Conservation (phyloP, 192 early-diverging fungal genomes). For the Coemansia umbellata region DNA sequence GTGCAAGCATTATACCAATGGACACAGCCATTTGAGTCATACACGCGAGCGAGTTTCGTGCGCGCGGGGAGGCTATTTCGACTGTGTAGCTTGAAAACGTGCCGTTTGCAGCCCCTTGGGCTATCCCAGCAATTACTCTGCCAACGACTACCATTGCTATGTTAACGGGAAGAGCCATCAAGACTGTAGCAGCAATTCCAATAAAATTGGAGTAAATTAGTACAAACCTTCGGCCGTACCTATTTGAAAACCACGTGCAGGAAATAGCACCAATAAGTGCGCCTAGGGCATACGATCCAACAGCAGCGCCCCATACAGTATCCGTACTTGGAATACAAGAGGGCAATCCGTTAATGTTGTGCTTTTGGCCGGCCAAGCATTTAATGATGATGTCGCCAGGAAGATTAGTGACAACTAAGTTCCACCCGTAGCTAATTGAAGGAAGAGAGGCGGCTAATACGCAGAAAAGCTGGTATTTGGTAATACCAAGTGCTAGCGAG, state of each 20-base stretch:
- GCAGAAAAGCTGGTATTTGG: conserved; percentile 48
- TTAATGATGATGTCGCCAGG: conserved; percentile 48
- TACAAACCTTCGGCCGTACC: conserved; percentile 58
- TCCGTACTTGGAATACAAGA: conserved; percentile 35
- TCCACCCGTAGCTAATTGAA: conserved; percentile 50
- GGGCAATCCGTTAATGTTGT: conserved; percentile 14
- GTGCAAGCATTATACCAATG: conserved; percentile 65
- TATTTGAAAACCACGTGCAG: conserved; percentile 52
- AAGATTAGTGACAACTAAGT: conserved; percentile 51
- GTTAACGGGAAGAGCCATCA: conserved; percentile 54
- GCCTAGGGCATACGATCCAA: conserved; percentile 56
- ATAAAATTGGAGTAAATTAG: conserved; percentile 63
- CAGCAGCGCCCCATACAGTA: conserved; percentile 51
- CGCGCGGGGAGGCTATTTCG: conserved; percentile 66
- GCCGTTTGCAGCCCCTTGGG: conserved; percentile 57
- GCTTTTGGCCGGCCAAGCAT: conserved; percentile 24
- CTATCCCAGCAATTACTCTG: conserved; percentile 66
- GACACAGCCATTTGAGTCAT: conserved; percentile 71
- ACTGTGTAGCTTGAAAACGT: conserved; percentile 68
- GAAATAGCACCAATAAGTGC: conserved; percentile 60
- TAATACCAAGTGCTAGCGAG: conserved; percentile 31
- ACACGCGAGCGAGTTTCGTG: conserved; percentile 65
- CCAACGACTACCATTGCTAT: conserved; percentile 59
- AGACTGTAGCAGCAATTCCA: conserved; percentile 56
- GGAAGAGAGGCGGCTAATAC: conserved; percentile 32